Conservation (phyloP, 352 stramenopile species). For the Globisporangium perplexum region DNA sequence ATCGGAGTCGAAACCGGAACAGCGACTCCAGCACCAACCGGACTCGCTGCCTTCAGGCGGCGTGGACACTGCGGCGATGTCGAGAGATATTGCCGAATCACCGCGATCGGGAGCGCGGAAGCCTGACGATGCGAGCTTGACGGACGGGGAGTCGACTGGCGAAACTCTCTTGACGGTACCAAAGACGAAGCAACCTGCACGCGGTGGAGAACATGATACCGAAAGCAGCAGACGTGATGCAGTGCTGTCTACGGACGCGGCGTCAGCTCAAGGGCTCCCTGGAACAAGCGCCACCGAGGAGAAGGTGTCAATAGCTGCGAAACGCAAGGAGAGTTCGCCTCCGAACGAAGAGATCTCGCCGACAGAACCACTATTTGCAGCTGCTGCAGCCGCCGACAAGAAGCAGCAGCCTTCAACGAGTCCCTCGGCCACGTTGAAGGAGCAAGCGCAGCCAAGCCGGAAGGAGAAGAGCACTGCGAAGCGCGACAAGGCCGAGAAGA, state of each 20-base stretch:
- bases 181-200: neutral
- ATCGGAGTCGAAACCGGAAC: neutral
- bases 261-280: neutral
- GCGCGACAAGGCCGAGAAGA: constrained; percentile 32
- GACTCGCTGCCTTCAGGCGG: neutral
- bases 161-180: neutral
- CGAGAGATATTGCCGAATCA: neutral
- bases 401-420: neutral
- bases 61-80: neutral
- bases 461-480: constrained; percentile 35
- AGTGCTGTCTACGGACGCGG: neutral
- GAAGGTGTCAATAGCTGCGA: neutral
- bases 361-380: constrained; percentile 4
- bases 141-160: neutral
- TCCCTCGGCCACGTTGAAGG: neutral
- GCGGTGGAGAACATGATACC: neutral
- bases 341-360: constrained; percentile 13
- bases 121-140: neutral
- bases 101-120: neutral
- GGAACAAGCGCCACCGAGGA: neutral
- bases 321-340: neutral
- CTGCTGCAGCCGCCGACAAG: neutral
- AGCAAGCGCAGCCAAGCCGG: constrained; percentile 5
- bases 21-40: neutral
- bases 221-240: neutral